These are phyloP conservation scores for Tricholomella constricta DNA, from an alignment of 768 basidiomycete species.

Conservation along the genomic window DNA sequence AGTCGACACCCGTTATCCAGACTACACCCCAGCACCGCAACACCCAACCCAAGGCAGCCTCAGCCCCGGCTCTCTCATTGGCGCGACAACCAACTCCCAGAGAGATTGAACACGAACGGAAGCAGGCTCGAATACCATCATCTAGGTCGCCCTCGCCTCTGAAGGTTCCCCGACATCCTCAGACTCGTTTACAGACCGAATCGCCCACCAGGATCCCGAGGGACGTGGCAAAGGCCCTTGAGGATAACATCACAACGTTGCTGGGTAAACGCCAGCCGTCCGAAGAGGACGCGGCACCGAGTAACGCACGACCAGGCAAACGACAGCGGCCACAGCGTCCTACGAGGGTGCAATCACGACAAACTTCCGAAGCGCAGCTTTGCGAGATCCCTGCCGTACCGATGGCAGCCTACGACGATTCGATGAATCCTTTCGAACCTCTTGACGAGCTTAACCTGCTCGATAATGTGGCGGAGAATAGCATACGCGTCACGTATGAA, in stretches of 20 bases:
- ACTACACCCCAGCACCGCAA: conserved; percentile 16
- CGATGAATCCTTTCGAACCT: conserved; percentile 26
- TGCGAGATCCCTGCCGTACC: conserved; percentile 17
- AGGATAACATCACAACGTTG: conserved; percentile 68
- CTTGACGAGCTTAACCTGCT: conserved; percentile 31
- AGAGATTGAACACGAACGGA: conserved; percentile 27
- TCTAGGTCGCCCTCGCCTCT: conserved; percentile 60
- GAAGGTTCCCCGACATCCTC: conserved; percentile 34
- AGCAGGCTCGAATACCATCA: conserved; percentile 51
- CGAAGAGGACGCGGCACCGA: conserved; percentile 32
- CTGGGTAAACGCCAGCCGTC: conserved; percentile 65
- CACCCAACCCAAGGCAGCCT: conserved; percentile 8
- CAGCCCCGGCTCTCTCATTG: conserved; percentile 4
- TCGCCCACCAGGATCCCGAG: conserved; percentile 49
- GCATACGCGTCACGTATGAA: conserved; percentile 64
- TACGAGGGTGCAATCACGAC: conserved; percentile 38
- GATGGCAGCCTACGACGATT: conserved; percentile 22
- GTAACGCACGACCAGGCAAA: conserved; percentile 32
- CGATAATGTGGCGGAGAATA: conserved; percentile 39
- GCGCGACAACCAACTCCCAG: conserved; percentile 18
- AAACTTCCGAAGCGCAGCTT: conserved; percentile 35
- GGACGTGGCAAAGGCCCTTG: conserved; percentile 57
- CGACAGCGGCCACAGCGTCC: conserved; percentile 38
- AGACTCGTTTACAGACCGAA: conserved; percentile 25
- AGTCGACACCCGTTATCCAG: conserved; percentile 9